Conservation (phyloP, 495 filamentous ascomycete species). For the Tuber umbilicatum region DNA sequence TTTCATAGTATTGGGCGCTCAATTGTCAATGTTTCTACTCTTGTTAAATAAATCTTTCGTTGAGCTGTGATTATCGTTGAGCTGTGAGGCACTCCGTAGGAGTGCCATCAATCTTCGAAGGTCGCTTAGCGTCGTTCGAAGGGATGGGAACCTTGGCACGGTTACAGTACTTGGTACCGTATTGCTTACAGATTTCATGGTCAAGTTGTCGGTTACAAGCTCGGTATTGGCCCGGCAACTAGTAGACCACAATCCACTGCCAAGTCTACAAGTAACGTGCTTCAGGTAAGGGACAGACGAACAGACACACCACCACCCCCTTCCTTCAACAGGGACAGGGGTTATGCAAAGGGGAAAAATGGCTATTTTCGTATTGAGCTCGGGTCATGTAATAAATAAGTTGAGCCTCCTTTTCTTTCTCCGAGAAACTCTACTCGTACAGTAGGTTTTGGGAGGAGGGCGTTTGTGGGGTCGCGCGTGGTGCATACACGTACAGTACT, state of each 20-base stretch:
- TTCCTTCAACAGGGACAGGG: slow-evolving; percentile 1
- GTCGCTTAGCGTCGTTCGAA: no score
- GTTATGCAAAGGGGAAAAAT: background rate
- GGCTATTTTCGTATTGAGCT: background rate
- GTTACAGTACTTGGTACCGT: no score
- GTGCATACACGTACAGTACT: background rate
- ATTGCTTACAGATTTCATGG: no score
- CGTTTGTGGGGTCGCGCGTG: background rate
- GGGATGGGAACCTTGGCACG: no score
- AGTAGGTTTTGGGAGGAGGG: background rate
- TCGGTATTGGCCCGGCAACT: background rate
- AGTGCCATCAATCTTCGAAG: no score
- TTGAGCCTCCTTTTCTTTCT: background rate
- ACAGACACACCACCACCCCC: background rate
- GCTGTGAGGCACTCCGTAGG: no score
- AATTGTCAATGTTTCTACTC: no score
- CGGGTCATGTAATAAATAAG: background rate
- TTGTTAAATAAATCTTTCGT: no score
- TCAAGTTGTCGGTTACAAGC: background rate
- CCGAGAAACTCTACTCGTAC: no score
- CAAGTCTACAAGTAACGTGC: background rate
- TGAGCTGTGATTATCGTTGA: no score
- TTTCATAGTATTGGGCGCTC: no score
- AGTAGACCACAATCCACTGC: background rate
- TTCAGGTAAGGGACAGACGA: background rate